Conservation (phyloP, 257 asterid genomes). For the Petunia secreta region DNA sequence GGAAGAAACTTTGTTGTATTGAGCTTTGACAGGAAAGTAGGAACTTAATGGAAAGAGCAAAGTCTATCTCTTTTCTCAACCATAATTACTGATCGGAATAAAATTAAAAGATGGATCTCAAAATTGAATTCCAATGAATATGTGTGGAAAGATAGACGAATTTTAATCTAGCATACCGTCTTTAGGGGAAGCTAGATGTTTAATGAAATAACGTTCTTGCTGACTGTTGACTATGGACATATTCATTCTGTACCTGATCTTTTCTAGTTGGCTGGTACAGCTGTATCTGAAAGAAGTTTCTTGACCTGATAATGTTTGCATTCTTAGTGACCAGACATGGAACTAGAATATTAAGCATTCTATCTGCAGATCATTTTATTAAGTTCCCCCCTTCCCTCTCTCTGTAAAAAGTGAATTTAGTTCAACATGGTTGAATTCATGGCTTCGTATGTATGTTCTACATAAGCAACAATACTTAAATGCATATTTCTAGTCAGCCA, state of each 20-base stretch:
- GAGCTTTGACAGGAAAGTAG: neutral
- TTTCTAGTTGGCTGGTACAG: neutral
- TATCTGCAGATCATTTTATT: neutral
- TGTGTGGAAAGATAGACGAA: constrained; percentile 6
- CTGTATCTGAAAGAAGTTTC: neutral
- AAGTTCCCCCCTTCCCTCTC: neutral
- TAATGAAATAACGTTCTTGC: neutral
- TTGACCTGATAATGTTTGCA: neutral
- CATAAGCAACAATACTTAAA: neutral
- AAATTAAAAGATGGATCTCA: neutral
- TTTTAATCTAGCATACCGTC: constrained; percentile 11
- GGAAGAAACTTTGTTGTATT: neutral
- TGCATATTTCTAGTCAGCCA: constrained; percentile 7
- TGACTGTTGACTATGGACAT: constrained; percentile 9
- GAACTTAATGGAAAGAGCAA: neutral
- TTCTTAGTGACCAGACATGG: neutral
- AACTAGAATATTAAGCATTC: neutral
- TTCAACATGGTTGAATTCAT: neutral
- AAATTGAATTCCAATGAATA: constrained; percentile 2
- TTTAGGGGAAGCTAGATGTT: neutral
- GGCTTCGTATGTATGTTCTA: neutral
- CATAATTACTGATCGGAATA: neutral
- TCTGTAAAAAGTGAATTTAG: too few relatives aligned
- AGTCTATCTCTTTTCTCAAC: neutral
- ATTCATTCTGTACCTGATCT: constrained; percentile 19